Conservation (phyloP, 257 asterid species). For the Gentiana macrophylla region DNA sequence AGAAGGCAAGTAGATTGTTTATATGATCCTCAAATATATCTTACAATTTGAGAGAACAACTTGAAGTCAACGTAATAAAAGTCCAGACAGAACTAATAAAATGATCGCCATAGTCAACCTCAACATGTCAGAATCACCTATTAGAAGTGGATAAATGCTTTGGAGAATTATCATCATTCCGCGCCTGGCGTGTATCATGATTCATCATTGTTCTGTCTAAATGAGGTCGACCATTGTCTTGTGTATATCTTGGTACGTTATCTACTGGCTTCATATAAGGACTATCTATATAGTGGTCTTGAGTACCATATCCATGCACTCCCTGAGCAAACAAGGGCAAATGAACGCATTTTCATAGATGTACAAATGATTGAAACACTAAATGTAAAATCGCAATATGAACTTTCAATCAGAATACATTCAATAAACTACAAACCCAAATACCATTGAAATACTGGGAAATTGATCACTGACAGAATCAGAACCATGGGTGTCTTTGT, state of each 20-base stretch:
- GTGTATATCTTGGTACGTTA: slow-evolving; percentile 37
- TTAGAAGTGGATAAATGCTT: slow-evolving; percentile 30
- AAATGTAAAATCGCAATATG: background rate
- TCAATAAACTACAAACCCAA: slow-evolving; percentile 8
- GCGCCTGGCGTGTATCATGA: slow-evolving; percentile 27
- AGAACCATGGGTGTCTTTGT: slow-evolving; percentile 36
- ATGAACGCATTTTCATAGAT: slow-evolving; percentile 3
- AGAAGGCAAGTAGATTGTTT: no score
- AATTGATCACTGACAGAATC: slow-evolving; percentile 32
- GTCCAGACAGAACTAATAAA: background rate
- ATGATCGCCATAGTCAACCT: slow-evolving; percentile 8
- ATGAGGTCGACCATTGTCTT: slow-evolving; percentile 29
- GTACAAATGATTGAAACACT: background rate
- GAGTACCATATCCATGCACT: slow-evolving; percentile 34
- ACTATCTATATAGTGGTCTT: slow-evolving; percentile 35
- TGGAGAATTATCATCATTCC: slow-evolving; percentile 21
- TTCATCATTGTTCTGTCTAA: slow-evolving; percentile 24
- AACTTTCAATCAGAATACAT: background rate
- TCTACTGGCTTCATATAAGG: slow-evolving; percentile 31
- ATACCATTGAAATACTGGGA: slow-evolving; percentile 60
- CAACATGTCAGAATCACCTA: slow-evolving; percentile 37
- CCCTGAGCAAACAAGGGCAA: slow-evolving; percentile 29
- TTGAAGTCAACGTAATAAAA: background rate
- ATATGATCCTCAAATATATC: background rate
- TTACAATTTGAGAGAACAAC: background rate